Conservation (phyloP, 371 early-diverging fungal genomes). For the Umbelopsis sp. region DNA sequence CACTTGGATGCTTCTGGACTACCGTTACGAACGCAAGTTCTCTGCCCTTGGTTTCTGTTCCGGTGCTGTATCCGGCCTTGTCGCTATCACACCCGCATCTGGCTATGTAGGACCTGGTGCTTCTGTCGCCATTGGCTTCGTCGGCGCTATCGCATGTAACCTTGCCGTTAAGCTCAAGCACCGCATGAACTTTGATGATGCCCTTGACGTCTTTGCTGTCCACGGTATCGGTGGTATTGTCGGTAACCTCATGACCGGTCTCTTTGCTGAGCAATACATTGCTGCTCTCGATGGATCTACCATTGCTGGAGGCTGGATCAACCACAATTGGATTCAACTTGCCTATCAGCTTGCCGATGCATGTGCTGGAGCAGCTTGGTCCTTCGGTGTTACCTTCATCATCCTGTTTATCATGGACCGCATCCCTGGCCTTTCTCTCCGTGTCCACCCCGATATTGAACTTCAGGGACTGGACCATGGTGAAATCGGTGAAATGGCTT, state of each 20-base stretch:
- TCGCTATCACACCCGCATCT: slow-evolving; percentile 90
- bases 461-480: slow-evolving; percentile 75
- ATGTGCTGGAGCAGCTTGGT: slow-evolving; percentile 77
- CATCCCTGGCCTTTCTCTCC: slow-evolving; percentile 76
- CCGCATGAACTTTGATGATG: slow-evolving; percentile 85
- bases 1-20: slow-evolving; percentile 85
- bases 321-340: slow-evolving; percentile 81
- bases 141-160: slow-evolving; percentile 77
- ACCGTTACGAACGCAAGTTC: slow-evolving; percentile 73
- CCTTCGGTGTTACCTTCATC: slow-evolving; percentile 75
- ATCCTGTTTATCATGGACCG: slow-evolving; percentile 79
- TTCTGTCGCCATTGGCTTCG: slow-evolving; percentile 78
- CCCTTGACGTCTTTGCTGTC: slow-evolving; percentile 84
- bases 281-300: slow-evolving; percentile 74
- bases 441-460: slow-evolving; percentile 75
- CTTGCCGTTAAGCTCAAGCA: slow-evolving; percentile 79
- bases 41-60: slow-evolving; percentile 91
- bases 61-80: slow-evolving; percentile 92
- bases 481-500: slow-evolving; percentile 81
- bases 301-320: slow-evolving; percentile 84
- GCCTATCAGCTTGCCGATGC: slow-evolving; percentile 81
- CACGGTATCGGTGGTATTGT: slow-evolving; percentile 89
- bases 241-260: slow-evolving; percentile 86
- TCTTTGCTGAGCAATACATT: slow-evolving; percentile 82
- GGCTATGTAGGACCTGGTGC: slow-evolving; percentile 89